A percentile compares a stretch with the other conserved stretches of the same genome.
Evolutionary conservation across 805 yeast species (phyloP).

Genomic region (Saccharomycopsis capsularis): DNA sequence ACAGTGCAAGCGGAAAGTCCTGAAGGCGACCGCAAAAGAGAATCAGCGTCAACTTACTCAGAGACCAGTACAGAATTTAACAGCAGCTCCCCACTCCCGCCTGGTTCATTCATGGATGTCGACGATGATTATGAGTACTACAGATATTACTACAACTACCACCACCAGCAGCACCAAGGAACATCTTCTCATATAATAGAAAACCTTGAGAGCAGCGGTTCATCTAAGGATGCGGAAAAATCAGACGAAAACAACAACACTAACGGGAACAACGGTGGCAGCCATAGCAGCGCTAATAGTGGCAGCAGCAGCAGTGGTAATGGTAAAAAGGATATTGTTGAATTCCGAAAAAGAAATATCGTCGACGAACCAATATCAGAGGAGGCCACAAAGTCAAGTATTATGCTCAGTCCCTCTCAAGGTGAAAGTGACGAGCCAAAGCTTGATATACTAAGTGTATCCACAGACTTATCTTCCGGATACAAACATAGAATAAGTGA

Average conservation of each 20-base stretch:
- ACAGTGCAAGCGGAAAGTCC: constrained; percentile 4
- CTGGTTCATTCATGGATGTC: constrained; percentile 16
- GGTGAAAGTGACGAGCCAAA: neutral
- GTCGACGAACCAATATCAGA: constrained; percentile 5
- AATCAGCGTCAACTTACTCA: constrained; percentile 11
- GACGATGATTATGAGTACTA: constrained; percentile 22
- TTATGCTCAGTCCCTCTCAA: neutral
- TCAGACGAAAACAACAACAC: neutral
- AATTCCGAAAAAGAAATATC: constrained; percentile 2
- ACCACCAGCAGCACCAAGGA: constrained; percentile 20
- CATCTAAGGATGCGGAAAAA: constrained; percentile 9
- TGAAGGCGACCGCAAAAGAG: neutral
- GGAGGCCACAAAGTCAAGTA: neutral
- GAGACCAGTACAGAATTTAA: constrained; percentile 12
- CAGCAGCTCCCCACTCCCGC: constrained; percentile 17
- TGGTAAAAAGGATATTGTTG: neutral
- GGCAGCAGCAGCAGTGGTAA: neutral
- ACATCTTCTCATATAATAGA: constrained; percentile 18
- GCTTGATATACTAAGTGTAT: constrained; percentile 6
- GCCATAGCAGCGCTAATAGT: neutral
- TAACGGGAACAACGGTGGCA: neutral
- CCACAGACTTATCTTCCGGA: neutral
- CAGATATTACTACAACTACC: constrained; percentile 21
- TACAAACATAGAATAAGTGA: constrained; percentile 6
- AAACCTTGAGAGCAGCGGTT: constrained; percentile 15